These are phyloP conservation scores for Uromyces viciae-fabae DNA, from an alignment of 1,284 basidiomycete genomes.

Conservation along the genomic window DNA sequence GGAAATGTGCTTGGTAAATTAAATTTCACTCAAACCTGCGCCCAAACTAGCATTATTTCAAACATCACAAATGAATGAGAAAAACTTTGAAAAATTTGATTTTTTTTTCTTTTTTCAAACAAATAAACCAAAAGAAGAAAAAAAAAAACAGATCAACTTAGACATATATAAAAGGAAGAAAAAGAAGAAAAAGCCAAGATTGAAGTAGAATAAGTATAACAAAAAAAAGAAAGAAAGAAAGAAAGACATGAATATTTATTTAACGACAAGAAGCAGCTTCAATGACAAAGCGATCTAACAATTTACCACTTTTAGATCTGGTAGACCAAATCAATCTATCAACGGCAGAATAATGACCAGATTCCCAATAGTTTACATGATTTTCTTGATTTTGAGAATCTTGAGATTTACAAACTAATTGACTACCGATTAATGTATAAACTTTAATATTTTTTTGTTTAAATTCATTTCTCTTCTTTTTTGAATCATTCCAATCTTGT, in stretches of 20 bases:
- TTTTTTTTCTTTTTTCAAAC: no score
- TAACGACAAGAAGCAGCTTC: slow-evolving; percentile 43
- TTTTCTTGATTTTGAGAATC: background rate
- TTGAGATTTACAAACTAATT: slow-evolving; percentile 25
- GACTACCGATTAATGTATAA: slow-evolving; percentile 26
- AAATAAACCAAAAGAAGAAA: background rate
- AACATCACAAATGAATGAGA: no score
- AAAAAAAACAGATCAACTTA: background rate
- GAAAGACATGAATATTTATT: background rate
- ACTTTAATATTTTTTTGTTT: slow-evolving; percentile 21
- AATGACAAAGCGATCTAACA: slow-evolving; percentile 47
- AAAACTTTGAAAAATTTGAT: no score
- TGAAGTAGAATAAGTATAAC: background rate
- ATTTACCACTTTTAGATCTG: slow-evolving; percentile 41
- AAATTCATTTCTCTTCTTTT: background rate
- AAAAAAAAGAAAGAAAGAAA: background rate
- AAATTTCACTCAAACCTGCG: no score
- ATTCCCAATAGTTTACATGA: background rate
- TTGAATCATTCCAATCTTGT: slow-evolving; percentile 20
- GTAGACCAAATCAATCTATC: slow-evolving; percentile 49
- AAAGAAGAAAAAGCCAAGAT: background rate
- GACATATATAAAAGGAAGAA: background rate
- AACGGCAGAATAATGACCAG: slow-evolving; percentile 31
- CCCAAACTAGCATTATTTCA: no score
- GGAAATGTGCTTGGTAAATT: no score